Base-by-base conservation (phyloP, 1,139 yeast species). In the Pichiaceae sp. region DNA sequence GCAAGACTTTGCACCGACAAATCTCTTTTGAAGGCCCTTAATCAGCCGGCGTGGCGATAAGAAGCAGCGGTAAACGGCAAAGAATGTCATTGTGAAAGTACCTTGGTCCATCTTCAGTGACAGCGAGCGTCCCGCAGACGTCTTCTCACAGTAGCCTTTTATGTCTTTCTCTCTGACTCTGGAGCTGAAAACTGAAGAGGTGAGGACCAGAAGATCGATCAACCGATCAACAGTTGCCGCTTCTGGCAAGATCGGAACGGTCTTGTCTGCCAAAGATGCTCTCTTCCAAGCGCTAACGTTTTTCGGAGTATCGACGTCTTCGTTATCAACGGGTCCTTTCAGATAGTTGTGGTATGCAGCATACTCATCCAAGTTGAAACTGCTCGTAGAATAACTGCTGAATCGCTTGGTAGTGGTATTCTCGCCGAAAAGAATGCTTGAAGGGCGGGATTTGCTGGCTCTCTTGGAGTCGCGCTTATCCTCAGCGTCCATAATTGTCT, bases 11-110 rank as follows among this genome's bases (percentile, higher is more conserved):
- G 86, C 77, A 20, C 84, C 80, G 7, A 64, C 48, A 49, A 75
- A 78, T 38, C 86, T 62, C 37, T 57, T 61, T 1, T 68, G 64
- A 30, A 79, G 55, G 33, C 70, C 70, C 26, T 68, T 71, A 35
- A 79, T 53, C 20, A 78, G 57, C 19, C 61, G 56, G 0, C 61
- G 44, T 0, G 84, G 76, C 0, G 81, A 65, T 35, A 79, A 71
- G 47, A 78, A 78, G 43, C 79, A 72, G 42, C 78, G 64, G 53
- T 74, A 79, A 0, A 82, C 75, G 16, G 81, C 76, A 46, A 79
- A 75, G 48, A 78, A 78, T 1, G 82, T 75, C 40, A 72, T 64
- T 0, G 82, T 76, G 46, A 70, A 79, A 11, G 68, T 62, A 28
- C 71, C 75, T 57, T 72, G 72, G 51, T 79, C 78, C 70, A 79